Evolutionary conservation across 1,284 basidiomycete species (phyloP), one percentile per base, ranked within the genome.

Genomic region (Pseudozyma pruni): DNA sequence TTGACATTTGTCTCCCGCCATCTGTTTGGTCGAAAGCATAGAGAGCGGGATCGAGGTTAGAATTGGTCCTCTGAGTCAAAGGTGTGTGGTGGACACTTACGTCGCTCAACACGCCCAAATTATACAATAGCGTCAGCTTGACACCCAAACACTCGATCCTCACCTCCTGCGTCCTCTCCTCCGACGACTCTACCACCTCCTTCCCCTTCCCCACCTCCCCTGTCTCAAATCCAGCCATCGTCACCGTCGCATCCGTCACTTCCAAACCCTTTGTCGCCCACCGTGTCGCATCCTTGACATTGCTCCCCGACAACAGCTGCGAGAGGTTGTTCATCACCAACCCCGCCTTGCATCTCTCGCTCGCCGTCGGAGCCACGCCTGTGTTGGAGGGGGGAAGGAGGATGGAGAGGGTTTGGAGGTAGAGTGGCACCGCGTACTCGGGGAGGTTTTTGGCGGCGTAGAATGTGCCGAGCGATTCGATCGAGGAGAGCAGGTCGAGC

Each of bases 371-470:
- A 16, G 59, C 35, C n/a, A 45, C 23, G 27, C 23, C 14, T 2
- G 51, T 16, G 23, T 27, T 47, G 29, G 42, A 34, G 25, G 62
- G 62, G 0, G 81, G 81, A 7, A 83, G 43, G 8, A 83, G 74
- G 42, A 83, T 69, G 10, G 74, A 72, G 0, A 83, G 69, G 0
- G 81, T 76, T 48, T 83, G 82, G 9, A 83, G 63, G 59, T 83
- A 83, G 8, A 83, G 70, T 9, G 82, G 81, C 25, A 82, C 76
- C 2, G 82, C 82, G 43, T 76, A 82, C 47, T 82, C 79, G 13
- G 75, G 67, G 1, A 78, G 66, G 40, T 59, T 58, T 35, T 78
- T 70, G 7, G 55, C 31, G 4, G 81, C 78, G 55, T 83, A 83
- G 22, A 83, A 79, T 16, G 69, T 72, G 39, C 82, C 82, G 8